Evolutionary conservation across 1,139 yeast species (phyloP).

Genomic region (Magnusiomyces tetraspermus): DNA sequence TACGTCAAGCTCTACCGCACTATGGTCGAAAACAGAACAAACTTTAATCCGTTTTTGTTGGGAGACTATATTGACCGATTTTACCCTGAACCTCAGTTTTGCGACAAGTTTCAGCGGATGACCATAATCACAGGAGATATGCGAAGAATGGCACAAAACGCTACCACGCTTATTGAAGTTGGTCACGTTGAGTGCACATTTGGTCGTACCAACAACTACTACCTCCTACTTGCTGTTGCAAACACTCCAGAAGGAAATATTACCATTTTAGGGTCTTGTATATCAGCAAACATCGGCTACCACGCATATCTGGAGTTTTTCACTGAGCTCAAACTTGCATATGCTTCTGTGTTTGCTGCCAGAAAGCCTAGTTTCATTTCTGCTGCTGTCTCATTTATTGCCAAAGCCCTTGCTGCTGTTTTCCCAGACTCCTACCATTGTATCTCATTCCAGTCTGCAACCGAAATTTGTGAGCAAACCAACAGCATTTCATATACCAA

Average conservation of each 20-base stretch:
- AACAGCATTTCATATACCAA: not conserved
- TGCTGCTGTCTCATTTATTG: not conserved
- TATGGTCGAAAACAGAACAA: not conserved
- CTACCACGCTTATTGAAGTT: not conserved
- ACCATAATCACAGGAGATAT: constrained; percentile 3
- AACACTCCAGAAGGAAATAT: constrained; percentile 3
- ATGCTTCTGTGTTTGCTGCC: not conserved
- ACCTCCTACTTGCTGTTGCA: constrained; percentile 1
- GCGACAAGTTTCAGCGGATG: not conserved
- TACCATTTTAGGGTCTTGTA: not conserved
- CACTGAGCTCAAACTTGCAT: constrained; percentile 1
- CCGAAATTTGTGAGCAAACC: not conserved
- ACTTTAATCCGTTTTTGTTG: not conserved
- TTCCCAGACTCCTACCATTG: constrained; percentile 1
- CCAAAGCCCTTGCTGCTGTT: not conserved
- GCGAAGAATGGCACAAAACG: constrained; percentile 4
- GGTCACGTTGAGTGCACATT: not conserved
- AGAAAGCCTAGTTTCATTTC: not conserved
- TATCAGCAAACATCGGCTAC: not conserved
- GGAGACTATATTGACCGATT: constrained; percentile 1
- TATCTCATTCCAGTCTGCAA: not conserved
- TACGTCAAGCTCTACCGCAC: not conserved
- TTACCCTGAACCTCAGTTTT: not conserved
- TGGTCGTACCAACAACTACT: not conserved
- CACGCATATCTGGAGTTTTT: constrained; percentile 1